These are phyloP conservation scores for Fusarium pilosicola DNA, from an alignment of 2,329 filamentous ascomycete species.

Conservation along the genomic window DNA sequence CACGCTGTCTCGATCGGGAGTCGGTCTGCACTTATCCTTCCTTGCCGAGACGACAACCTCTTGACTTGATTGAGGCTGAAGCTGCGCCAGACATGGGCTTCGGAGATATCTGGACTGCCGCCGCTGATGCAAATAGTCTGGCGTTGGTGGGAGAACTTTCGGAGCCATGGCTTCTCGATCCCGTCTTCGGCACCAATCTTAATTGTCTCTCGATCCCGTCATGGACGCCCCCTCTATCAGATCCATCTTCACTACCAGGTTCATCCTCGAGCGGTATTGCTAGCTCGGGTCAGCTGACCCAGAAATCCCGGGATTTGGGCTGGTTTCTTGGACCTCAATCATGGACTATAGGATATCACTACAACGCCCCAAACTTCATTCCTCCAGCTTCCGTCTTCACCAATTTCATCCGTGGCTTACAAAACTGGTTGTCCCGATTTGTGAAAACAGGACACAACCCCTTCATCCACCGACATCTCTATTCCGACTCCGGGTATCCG, in stretches of 20 bases:
- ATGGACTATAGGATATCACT: neutral
- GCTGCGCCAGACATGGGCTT: neutral
- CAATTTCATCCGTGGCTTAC: neutral
- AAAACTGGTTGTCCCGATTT: neutral
- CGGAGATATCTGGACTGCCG: neutral
- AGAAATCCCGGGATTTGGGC: neutral
- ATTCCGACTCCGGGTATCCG: neutral
- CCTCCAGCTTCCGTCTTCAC: neutral
- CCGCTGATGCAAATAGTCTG: fast-evolving
- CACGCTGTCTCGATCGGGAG: neutral
- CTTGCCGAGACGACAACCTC: neutral
- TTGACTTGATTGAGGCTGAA: fast-evolving
- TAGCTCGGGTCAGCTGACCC: neutral
- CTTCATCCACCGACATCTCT: neutral
- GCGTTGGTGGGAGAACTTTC: neutral
- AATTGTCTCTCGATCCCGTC: fast-evolving
- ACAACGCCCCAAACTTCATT: neutral
- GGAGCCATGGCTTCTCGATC: neutral
- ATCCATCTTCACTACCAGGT: fast-evolving
- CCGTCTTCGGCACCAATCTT: neutral
- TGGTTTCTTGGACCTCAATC: neutral
- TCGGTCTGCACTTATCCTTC: neutral
- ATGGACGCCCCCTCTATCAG: neutral
- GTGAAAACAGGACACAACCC: neutral
- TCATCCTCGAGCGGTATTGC: fast-evolving